Evolutionary conservation across 805 yeast species (phyloP), one percentile per base, ranked within the genome.

Genomic region (Peterozyma xylosa): DNA sequence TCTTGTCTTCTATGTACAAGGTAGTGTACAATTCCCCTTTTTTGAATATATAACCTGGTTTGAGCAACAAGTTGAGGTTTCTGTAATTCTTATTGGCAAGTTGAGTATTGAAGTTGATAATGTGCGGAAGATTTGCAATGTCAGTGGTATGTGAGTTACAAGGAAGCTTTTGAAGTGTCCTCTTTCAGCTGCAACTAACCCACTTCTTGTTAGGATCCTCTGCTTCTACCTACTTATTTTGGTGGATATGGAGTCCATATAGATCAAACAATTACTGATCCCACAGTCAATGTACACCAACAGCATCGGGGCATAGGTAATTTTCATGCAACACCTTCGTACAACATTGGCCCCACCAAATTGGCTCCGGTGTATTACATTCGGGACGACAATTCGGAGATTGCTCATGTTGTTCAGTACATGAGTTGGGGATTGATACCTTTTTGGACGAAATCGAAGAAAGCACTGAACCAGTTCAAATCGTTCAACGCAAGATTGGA

Each of bases 391-490:
- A 42, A 45, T 33, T 42, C 48, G 7, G 39, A 54, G 56, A 14
- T 64, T 54, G 43, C 34, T 37, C 55, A 51, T 34, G 46, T 55
- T 2, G 32, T 76, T 2, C 64, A 74, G 45, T 70, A 72, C 37
- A 86, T 86, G 93, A 74, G 72, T 39, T 89, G 95, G 86, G 93
- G 96, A 0, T 62, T 88, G 33, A 71, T 86, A 1, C 96, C 96
- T 0, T 53, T 59, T 9, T 84, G 88, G 87, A 69, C 78, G 1
- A 66, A 65, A 36, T 67, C 67, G 17, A 50, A 60, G 3, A 54
- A 60, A 14, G 64, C 63, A 30, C 53, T 55, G 38, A 52, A 56
- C 29, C 65, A 71, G 38, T 68, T 73, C 44, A 69, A 70, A 37
- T 76, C 82, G 11, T 83, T 89, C 67, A 89, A 89, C 63, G 88